phyloP scores from a whole-genome alignment of 2,329 filamentous ascomycete genomes.

The Chrysoporthe austroafricana region DNA sequence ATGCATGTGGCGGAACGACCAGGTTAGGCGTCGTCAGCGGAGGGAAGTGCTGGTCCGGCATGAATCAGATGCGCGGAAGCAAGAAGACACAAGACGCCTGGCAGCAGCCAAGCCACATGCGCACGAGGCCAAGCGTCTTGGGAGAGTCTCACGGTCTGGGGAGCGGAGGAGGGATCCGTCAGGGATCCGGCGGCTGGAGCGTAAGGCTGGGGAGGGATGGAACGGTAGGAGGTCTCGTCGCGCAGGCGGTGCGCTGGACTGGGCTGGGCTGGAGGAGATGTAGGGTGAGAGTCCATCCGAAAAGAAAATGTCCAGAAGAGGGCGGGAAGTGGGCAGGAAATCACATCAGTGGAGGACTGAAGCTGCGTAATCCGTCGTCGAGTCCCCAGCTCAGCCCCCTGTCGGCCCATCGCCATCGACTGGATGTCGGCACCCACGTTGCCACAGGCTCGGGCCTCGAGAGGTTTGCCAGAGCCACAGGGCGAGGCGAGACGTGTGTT shows the following conservation, averaged over 20 bases:
- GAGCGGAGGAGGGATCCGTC: conserved; percentile 5
- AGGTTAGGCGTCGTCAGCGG: conserved; percentile 2
- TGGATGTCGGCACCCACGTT: conserved; percentile 2
- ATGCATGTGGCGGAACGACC: neutral
- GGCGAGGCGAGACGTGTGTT: conserved; percentile 7
- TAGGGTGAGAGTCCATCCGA: neutral
- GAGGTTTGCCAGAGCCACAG: neutral
- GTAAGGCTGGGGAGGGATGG: neutral
- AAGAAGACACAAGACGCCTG: conserved; percentile 20
- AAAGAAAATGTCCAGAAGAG: neutral
- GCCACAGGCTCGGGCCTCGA: neutral
- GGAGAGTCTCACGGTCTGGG: conserved; percentile 22
- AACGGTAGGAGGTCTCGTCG: conserved; percentile 1
- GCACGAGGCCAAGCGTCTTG: conserved; percentile 24
- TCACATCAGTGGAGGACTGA: neutral
- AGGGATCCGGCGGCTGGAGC: conserved; percentile 13
- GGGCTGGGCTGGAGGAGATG: neutral
- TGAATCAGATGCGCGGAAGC: conserved; percentile 19
- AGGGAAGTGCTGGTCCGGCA: conserved; percentile 5
- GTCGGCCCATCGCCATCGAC: neutral
- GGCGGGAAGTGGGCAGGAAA: neutral
- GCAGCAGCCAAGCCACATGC: conserved; percentile 26
- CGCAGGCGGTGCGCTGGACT: neutral
- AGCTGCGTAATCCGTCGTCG: neutral
- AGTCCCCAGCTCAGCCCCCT: conserved; percentile 5